These are phyloP conservation scores for Metarhizium brunneum DNA, from an alignment of 2,329 filamentous ascomycete species.

Conservation along the genomic window DNA sequence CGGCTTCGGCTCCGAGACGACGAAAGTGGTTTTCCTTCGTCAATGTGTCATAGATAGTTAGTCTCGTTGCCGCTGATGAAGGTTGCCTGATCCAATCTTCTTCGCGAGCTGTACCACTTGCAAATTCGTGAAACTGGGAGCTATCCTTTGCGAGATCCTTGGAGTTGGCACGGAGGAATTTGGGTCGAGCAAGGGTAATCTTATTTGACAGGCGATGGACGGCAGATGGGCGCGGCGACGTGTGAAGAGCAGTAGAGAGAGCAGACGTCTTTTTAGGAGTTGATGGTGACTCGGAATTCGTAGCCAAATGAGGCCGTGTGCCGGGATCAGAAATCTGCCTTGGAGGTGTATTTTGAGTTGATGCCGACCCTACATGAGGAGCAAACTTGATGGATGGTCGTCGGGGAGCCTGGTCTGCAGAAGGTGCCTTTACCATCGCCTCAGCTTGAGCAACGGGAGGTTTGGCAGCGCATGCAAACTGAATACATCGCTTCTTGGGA, in stretches of 20 bases:
- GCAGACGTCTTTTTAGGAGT: conserved; percentile 21
- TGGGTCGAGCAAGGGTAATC: conserved; percentile 21
- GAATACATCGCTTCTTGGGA: conserved; percentile 76
- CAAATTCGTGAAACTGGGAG: conserved; percentile 81
- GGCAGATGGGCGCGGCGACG: conserved; percentile 14
- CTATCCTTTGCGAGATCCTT: conserved; percentile 44
- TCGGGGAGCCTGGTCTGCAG: conserved; percentile 32
- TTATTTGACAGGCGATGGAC: conserved; percentile 13
- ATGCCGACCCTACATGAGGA: conserved; percentile 44
- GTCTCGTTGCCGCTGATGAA: conserved; percentile 52
- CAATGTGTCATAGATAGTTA: conserved; percentile 85
- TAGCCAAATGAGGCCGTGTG: conserved; percentile 7
- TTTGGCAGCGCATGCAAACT: conserved; percentile 75
- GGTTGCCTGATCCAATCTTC: conserved; percentile 85
- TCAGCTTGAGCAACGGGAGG: conserved; percentile 33
- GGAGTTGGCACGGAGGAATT: conserved; percentile 41
- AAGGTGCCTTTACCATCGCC: conserved; percentile 22
- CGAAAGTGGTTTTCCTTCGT: conserved; percentile 84
- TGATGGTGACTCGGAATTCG: conserved; percentile 18
- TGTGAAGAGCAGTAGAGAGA: conserved; percentile 10
- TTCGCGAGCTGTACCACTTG: conserved; percentile 68
- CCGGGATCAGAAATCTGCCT: conserved; percentile 10
- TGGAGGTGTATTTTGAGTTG: conserved; percentile 30
- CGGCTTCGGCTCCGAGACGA: conserved; percentile 76
- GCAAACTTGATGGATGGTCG: conserved; percentile 68